phyloP scores from a whole-genome alignment of 352 stramenopile genomes.

The Globisporangium iwayamae region DNA sequence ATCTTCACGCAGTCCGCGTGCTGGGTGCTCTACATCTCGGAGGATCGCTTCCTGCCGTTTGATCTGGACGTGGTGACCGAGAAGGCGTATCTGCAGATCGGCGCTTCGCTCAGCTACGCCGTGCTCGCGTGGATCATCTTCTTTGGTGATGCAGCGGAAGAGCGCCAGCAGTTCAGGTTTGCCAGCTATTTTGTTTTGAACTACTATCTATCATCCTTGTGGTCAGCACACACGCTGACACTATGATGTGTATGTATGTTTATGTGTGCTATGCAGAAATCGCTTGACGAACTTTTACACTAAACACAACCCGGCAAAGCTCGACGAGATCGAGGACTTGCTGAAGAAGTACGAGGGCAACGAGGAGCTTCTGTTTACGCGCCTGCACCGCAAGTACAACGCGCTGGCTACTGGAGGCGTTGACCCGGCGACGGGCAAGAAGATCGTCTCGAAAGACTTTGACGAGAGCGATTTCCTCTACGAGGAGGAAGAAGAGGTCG shows the following conservation, averaged over 20 bases:
- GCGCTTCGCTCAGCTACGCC: constrained; percentile 41
- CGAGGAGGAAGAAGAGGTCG: constrained; percentile 42
- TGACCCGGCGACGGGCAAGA: constrained; percentile 23
- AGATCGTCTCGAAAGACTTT: constrained; percentile 24
- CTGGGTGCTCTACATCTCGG: constrained; percentile 50
- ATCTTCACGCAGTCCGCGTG: constrained; percentile 54
- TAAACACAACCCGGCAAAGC: constrained; percentile 72
- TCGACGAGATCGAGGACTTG: constrained; percentile 56
- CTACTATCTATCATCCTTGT: not conserved
- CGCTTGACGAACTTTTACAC: constrained; percentile 63
- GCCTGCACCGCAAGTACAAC: constrained; percentile 80
- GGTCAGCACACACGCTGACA: not conserved
- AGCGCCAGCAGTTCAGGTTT: constrained; percentile 44
- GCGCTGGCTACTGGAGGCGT: constrained; percentile 30
- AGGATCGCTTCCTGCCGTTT: constrained; percentile 28
- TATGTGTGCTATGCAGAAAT: constrained; percentile 8
- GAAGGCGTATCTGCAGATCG: constrained; percentile 41
- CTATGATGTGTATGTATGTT: constrained; percentile 1
- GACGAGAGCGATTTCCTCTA: constrained; percentile 54
- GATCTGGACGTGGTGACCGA: constrained; percentile 35
- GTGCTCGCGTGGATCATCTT: constrained; percentile 45
- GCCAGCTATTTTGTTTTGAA: constrained; percentile 4
- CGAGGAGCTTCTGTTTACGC: constrained; percentile 73
- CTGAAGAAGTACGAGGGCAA: constrained; percentile 74
- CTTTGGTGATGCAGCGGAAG: constrained; percentile 34